Conservation (phyloP, 768 basidiomycete genomes). For the Leccinum subgranulosum region DNA sequence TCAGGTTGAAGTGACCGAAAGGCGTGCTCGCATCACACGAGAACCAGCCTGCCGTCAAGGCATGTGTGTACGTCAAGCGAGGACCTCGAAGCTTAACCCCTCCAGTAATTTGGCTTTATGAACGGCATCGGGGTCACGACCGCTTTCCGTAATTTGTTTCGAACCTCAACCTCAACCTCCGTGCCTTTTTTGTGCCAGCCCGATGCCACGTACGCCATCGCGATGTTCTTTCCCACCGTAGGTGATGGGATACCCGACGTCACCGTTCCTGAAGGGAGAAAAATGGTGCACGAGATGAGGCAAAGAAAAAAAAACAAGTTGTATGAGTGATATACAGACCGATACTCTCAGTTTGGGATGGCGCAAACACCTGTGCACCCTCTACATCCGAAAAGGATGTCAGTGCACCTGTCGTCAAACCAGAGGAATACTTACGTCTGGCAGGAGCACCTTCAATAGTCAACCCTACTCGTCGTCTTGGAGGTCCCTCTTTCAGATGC, state of each 20-base stretch:
- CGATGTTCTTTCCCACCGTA: slow-evolving; percentile 84
- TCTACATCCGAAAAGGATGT: slow-evolving; percentile 40
- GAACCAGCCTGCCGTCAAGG: not conserved
- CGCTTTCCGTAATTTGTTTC: slow-evolving; percentile 75
- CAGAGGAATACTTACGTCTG: slow-evolving; percentile 49
- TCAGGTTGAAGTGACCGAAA: not conserved
- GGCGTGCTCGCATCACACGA: not conserved
- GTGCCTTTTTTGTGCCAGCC: slow-evolving; percentile 93
- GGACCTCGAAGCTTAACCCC: slow-evolving; percentile 39
- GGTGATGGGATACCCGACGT: slow-evolving; percentile 98
- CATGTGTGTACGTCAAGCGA: not conserved
- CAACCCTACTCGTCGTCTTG: slow-evolving; percentile 76
- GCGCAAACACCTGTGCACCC: slow-evolving; percentile 71
- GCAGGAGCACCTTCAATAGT: slow-evolving; percentile 84
- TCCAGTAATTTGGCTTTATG: slow-evolving; percentile 75
- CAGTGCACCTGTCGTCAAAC: not conserved
- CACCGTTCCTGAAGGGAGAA: slow-evolving; percentile 46
- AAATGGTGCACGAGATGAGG: slow-evolving; percentile 19
- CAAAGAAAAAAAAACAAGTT: slow-evolving; percentile 1
- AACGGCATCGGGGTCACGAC: slow-evolving; percentile 86
- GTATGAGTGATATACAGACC: slow-evolving; percentile 41
- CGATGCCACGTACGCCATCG: slow-evolving; percentile 86
- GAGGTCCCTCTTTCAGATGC: slow-evolving; percentile 78
- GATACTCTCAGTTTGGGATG: slow-evolving; percentile 51
- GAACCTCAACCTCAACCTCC: slow-evolving; percentile 77